A percentile compares a stretch with the other conserved stretches of the same genome.
Evolutionary conservation across 495 filamentous ascomycete species (phyloP).

Genomic region (Xylaria cubensis): DNA sequence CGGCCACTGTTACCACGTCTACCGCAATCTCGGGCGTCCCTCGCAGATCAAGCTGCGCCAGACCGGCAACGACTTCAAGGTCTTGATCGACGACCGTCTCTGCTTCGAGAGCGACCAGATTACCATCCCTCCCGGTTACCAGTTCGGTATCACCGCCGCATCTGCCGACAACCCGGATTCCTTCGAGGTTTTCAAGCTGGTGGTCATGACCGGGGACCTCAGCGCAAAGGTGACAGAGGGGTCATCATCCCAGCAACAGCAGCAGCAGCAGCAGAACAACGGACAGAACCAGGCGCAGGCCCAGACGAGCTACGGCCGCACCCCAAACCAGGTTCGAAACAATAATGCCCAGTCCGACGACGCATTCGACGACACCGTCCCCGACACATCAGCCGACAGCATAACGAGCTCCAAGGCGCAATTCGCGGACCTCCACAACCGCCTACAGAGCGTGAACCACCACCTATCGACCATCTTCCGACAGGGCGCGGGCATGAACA

Average conservation of each 20-base stretch:
- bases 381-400: slow-evolving; percentile 54
- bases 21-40: slow-evolving; percentile 88
- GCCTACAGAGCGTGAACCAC: slow-evolving; percentile 77
- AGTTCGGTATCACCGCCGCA: slow-evolving; percentile 85
- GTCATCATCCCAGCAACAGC: slow-evolving; percentile 46
- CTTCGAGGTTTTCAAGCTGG: slow-evolving; percentile 90
- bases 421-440: slow-evolving; percentile 81
- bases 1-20: slow-evolving; percentile 88
- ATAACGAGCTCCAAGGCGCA: slow-evolving; percentile 65
- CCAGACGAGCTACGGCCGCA: slow-evolving; percentile 40
- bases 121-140: slow-evolving; percentile 77
- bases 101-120: slow-evolving; percentile 88
- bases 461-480: slow-evolving; percentile 72
- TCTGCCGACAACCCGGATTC: slow-evolving; percentile 92
- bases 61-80: slow-evolving; percentile 67
- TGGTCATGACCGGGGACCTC: slow-evolving; percentile 63
- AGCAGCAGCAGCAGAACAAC: slow-evolving; percentile 29
- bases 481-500: slow-evolving; percentile 59
- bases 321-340: slow-evolving; percentile 31
- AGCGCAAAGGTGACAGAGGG: slow-evolving; percentile 40
- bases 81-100: slow-evolving; percentile 78
- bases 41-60: slow-evolving; percentile 78
- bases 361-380: slow-evolving; percentile 51
- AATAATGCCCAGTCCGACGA: slow-evolving; percentile 38
- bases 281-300: slow-evolving; percentile 34